Conservation (phyloP, 2,329 filamentous ascomycete genomes). For the Hymenoscyphus occultus region DNA sequence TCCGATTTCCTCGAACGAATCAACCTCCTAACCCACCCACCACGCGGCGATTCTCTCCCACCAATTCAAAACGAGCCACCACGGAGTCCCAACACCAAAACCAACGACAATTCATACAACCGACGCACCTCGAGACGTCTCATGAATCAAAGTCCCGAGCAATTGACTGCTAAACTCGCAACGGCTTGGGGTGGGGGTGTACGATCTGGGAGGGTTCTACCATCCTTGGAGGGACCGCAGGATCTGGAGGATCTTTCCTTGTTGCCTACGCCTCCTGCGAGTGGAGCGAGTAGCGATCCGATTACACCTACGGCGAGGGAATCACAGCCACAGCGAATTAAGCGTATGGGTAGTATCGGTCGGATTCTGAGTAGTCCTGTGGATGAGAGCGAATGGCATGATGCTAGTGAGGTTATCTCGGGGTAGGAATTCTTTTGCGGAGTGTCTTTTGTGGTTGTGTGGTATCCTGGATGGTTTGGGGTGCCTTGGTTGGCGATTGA, state of each 20-base stretch:
- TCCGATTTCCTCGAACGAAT: conserved; percentile 11
- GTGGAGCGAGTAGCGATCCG: conserved; percentile 20
- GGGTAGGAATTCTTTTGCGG: too few species aligned
- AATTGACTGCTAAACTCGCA: not conserved
- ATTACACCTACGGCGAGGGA: conserved; percentile 20
- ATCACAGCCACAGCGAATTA: conserved; percentile 24
- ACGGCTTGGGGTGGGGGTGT: not conserved
- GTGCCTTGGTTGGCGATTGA: too few species aligned
- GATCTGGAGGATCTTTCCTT: not conserved
- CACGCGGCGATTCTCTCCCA: conserved; percentile 12
- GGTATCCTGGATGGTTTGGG: too few species aligned
- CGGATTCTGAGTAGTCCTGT: conserved; percentile 26
- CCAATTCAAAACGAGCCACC: conserved; percentile 15
- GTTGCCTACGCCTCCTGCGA: conserved; percentile 21
- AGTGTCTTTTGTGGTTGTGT: too few species aligned
- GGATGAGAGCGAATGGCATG: conserved; percentile 22
- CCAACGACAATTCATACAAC: not conserved
- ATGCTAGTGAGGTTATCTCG: conserved; percentile 22
- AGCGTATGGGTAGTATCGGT: conserved; percentile 28
- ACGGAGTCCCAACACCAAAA: not conserved
- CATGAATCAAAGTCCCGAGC: not conserved
- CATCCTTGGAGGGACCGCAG: not conserved
- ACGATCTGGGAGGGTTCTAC: not conserved
- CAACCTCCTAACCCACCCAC: conserved; percentile 24
- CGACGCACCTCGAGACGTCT: not conserved